Percentiles rank a stretch among this genome's conserved stretches.
Evolutionary conservation across 1,284 basidiomycete species (phyloP).

Genomic region (Anthracocystis setariae): DNA sequence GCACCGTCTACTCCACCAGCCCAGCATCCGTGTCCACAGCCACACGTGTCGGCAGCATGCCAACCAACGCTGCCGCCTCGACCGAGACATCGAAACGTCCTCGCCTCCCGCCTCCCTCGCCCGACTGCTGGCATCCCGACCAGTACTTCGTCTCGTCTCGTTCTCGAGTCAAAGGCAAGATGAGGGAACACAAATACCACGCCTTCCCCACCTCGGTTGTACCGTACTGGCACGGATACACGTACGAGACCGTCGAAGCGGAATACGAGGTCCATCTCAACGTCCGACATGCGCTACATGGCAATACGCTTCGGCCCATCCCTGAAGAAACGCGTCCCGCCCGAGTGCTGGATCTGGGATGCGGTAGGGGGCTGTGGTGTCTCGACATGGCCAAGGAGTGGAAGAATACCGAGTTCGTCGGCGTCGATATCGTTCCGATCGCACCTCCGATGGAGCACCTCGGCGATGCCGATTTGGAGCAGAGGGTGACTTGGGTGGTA

Average conservation of each 20-base stretch:
- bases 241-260: constrained; percentile 29
- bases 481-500: constrained; percentile 56
- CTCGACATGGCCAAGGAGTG: constrained; percentile 52
- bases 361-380: constrained; percentile 52
- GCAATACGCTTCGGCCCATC: constrained; percentile 30
- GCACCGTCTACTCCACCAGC: too few relatives aligned
- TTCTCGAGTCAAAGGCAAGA: constrained; percentile 37
- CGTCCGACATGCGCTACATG: constrained; percentile 17
- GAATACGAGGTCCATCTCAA: constrained; percentile 40
- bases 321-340: constrained; percentile 33
- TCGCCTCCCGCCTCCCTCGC: constrained; percentile 26
- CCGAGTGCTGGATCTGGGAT: constrained; percentile 54
- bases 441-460: constrained; percentile 42
- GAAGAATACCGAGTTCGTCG: constrained; percentile 56
- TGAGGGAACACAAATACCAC: constrained; percentile 41
- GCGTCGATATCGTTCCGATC: constrained; percentile 55
- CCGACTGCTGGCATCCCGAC: constrained; percentile 48
- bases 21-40: constrained; percentile 18
- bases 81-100: background rate
- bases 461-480: constrained; percentile 42
- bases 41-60: constrained; percentile 20
- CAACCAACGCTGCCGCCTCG: constrained; percentile 12
- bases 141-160: constrained; percentile 36
- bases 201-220: constrained; percentile 41
- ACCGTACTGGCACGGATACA: constrained; percentile 54